These are phyloP conservation scores for Blastocladiella britannica DNA, from an alignment of 192 early-diverging fungal genomes.

Conservation along the genomic window DNA sequence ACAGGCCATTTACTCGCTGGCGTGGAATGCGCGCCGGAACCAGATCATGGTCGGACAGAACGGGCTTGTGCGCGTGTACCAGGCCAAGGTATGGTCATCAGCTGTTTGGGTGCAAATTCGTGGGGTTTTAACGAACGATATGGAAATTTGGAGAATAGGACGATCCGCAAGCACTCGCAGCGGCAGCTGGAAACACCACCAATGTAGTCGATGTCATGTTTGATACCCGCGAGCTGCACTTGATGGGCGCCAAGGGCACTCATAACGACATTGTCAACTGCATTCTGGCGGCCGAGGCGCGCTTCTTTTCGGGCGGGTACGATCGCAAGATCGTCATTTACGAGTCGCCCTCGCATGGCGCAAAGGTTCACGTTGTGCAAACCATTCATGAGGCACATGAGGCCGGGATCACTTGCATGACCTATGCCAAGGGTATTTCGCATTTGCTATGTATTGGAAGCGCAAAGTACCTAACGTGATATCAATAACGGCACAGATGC, in stretches of 20 bases:
- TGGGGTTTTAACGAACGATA: not conserved
- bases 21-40: constrained; percentile 31
- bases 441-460: not conserved
- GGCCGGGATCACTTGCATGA: constrained; percentile 39
- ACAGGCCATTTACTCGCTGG: constrained; percentile 31
- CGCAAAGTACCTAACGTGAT: not conserved
- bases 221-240: constrained; percentile 18
- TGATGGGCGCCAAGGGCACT: constrained; percentile 7
- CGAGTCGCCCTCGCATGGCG: constrained; percentile 32
- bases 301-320: constrained; percentile 38
- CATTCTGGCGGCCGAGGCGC: constrained; percentile 27
- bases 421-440: constrained; percentile 27
- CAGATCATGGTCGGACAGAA: constrained; percentile 31
- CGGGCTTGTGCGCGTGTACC: constrained; percentile 31
- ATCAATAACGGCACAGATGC: not conserved
- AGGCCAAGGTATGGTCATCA: constrained; percentile 12
- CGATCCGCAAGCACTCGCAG: no score
- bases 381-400: constrained; percentile 29
- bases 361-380: constrained; percentile 20
- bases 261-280: constrained; percentile 34
- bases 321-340: constrained; percentile 38
- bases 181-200: no score
- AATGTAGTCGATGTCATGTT: constrained; percentile 9
- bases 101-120: not conserved
- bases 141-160: no score